Evolutionary conservation across 345 rosid species (phyloP), one percentile per base, ranked within the genome.

Genomic region (Noccaea bulbosa): DNA sequence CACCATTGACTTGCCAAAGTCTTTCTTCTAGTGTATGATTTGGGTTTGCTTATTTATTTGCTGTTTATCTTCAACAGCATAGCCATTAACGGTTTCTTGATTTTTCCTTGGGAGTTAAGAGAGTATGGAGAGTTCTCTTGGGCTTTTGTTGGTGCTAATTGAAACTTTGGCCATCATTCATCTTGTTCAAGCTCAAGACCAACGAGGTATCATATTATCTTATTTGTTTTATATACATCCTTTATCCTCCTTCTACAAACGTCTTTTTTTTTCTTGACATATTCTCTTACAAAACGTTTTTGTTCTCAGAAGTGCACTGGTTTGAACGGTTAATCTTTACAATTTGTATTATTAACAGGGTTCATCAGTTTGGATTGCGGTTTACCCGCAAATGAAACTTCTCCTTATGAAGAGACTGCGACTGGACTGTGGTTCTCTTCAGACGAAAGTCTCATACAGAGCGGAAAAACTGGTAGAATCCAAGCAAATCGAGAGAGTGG

Each of bases 331-430:
- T 11, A 55, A 45, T 37, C 8, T 44, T 11, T 20, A 4, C 17
- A 22, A 8, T 46, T 32, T 44, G 7, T 33, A 10, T 41, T n/a
- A 39, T 22, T 22, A 22, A 22, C 78, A 82, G 88, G 82, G 16
- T 80, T 81, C 72, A 75, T 81, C 45, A 78, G 80, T 65, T 70
- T 84, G 63, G 88, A 80, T 41, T 82, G 88, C 20, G 88, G 87
- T 11, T 12, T 50, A 24, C 56, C 73, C 0, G 38, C 56, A 0
- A 6, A 44, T 20, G 67, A 58, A 9, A 0, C 0, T 6, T 51
- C 70, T 12, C 65, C 55, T 32, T 82, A 82, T 40, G 10, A 4
- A 0, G 77, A 75, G 8, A 1, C 4, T 4, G 0, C 0, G 2
- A 32, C 8, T 0, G 3, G 5, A 71, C 35, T 38, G 53, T 34